Conservation (phyloP, 1,284 basidiomycete genomes). For the Austroboletus rostrupii region DNA sequence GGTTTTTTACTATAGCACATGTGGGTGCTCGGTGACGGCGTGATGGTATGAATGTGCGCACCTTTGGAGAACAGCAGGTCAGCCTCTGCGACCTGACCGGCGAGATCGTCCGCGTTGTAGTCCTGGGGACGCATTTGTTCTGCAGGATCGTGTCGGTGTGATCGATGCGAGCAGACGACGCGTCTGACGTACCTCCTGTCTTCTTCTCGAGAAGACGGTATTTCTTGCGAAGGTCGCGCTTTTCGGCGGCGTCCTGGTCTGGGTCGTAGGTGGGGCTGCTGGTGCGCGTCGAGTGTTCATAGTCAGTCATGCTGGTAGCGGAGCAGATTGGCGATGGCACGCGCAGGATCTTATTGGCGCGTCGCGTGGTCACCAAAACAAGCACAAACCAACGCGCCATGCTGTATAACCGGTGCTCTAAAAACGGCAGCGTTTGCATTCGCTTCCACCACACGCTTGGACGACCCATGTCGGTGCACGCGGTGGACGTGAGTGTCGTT, state of each 20-base stretch:
- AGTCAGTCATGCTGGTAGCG: slow-evolving; percentile 16
- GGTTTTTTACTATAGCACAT: slow-evolving; percentile 57
- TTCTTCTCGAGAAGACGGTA: slow-evolving; percentile 64
- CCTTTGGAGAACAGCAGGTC: slow-evolving; percentile 63
- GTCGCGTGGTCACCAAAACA: slow-evolving; percentile 27
- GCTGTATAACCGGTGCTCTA: background rate
- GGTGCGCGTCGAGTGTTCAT: slow-evolving; percentile 4
- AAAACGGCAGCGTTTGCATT: background rate
- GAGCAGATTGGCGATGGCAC: background rate
- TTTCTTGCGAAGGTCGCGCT: slow-evolving; percentile 63
- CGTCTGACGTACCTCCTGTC: slow-evolving; percentile 50
- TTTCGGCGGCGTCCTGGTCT: slow-evolving; percentile 73
- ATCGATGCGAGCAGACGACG: background rate
- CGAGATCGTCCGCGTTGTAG: slow-evolving; percentile 52
- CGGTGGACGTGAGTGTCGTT: slow-evolving; percentile 39
- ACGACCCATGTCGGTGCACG: slow-evolving; percentile 30
- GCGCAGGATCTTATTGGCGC: slow-evolving; percentile 8
- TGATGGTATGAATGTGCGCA: slow-evolving; percentile 21
- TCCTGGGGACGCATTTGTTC: slow-evolving; percentile 48
- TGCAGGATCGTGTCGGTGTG: slow-evolving; percentile 7
- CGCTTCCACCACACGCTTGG: background rate
- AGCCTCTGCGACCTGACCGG: slow-evolving; percentile 50
- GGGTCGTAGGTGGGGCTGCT: slow-evolving; percentile 61
- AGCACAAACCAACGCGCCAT: slow-evolving; percentile 18
- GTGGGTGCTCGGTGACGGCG: slow-evolving; percentile 4